phyloP scores from a whole-genome alignment of 2,329 filamentous ascomycete species.

The Aspergillus eucalypticola region DNA sequence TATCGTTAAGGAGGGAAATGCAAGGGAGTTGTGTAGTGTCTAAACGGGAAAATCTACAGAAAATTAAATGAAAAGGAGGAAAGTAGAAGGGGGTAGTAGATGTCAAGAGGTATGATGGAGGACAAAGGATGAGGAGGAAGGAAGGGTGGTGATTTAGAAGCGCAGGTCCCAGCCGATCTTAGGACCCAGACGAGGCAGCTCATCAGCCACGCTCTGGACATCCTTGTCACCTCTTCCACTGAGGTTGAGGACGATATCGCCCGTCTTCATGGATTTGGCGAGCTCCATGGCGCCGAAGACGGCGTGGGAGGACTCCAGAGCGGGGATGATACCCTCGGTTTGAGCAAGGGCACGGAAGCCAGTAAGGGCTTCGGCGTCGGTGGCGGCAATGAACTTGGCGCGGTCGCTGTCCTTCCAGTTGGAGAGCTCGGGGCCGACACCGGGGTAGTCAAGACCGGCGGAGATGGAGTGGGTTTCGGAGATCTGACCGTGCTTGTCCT shows the following conservation, averaged over 20 bases:
- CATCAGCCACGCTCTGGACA: conserved; percentile 95
- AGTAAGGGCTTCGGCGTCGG: conserved; percentile 83
- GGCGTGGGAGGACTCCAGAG: conserved; percentile 89
- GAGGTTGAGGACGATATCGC: conserved; percentile 85
- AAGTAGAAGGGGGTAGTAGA: no score
- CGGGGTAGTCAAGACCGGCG: conserved; percentile 94
- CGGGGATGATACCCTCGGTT: conserved; percentile 94
- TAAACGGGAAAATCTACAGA: no score
- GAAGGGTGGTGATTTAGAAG: conserved; percentile 39
- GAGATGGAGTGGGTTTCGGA: conserved; percentile 94
- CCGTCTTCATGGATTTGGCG: conserved; percentile 88
- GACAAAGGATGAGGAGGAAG: no score
- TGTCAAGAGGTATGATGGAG: no score
- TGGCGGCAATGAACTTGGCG: conserved; percentile 86
- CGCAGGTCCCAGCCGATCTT: conserved; percentile 75
- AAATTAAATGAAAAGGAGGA: no score
- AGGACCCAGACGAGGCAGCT: conserved; percentile 83
- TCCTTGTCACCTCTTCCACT: conserved; percentile 97
- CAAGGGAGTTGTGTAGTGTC: no score
- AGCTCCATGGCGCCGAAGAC: conserved; percentile 86
- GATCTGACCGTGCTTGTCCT: conserved; percentile 91
- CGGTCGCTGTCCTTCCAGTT: conserved; percentile 89
- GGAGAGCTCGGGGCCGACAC: conserved; percentile 88
- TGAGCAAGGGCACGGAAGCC: conserved; percentile 84
- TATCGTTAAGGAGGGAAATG: no score